phyloP scores from a whole-genome alignment of 2,329 filamentous ascomycete genomes.

The Penicillium hesseltinei region DNA sequence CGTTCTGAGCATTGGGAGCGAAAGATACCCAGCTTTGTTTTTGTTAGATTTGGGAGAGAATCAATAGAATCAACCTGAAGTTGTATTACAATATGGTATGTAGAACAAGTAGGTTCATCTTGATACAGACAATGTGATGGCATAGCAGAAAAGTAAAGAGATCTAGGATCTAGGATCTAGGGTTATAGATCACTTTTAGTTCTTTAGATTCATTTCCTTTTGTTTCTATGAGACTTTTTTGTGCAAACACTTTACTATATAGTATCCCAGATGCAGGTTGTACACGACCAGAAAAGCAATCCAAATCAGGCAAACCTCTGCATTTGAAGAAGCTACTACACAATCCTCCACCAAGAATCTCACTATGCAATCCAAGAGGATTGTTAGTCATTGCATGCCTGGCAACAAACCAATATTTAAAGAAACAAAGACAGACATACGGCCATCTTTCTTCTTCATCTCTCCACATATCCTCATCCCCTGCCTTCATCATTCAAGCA shows the following conservation, averaged over 20 bases:
- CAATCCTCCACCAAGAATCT: neutral
- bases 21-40: slow-evolving; percentile 8
- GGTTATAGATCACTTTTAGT: neutral
- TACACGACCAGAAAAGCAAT: neutral
- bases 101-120: neutral
- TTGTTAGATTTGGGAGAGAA: neutral
- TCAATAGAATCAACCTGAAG: neutral
- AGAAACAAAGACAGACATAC: neutral
- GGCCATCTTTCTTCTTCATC: neutral
- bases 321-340: neutral
- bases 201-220: neutral
- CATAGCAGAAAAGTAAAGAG: neutral
- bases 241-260: neutral
- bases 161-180: neutral
- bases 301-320: neutral
- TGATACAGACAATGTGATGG: neutral
- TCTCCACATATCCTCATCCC: neutral
- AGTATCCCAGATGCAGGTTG: neutral
- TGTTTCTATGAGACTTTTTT: neutral
- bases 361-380: neutral
- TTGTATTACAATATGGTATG: neutral
- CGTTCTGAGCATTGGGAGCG: slow-evolving; percentile 2
- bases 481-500: neutral
- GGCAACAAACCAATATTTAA: neutral
- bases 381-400: neutral